A percentile compares a stretch with the other conserved stretches of the same genome.
These are phyloP conservation scores for Debaryomycetaceae sp. DNA, from an alignment of 1,139 yeast genomes.

Conservation along the genomic window DNA sequence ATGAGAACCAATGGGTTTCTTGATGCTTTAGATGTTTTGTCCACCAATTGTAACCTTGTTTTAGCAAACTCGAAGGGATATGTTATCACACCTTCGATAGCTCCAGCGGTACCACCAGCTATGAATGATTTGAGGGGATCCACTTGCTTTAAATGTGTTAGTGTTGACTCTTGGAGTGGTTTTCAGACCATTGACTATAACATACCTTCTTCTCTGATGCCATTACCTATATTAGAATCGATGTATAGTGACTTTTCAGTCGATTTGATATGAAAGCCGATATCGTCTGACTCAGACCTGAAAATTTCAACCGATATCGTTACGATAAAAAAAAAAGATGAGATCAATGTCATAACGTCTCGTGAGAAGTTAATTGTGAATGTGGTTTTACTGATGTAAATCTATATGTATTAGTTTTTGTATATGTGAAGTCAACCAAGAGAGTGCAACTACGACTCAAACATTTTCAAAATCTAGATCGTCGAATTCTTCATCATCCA, in stretches of 20 bases:
- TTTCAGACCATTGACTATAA: neutral
- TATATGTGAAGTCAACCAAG: neutral
- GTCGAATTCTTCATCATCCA: conserved; percentile 53
- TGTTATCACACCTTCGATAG: conserved; percentile 83
- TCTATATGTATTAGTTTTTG: neutral
- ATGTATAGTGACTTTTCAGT: too few relatives aligned
- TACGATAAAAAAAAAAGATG: neutral
- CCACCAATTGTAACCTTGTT: conserved; percentile 83
- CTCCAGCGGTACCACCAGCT: conserved; percentile 96
- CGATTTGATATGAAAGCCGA: too few relatives aligned
- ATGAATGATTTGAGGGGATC: conserved; percentile 74
- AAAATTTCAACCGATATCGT: neutral
- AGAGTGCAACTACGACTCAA: conserved; percentile 9
- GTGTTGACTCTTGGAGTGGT: neutral
- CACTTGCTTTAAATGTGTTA: conserved; percentile 16
- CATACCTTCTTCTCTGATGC: conserved; percentile 5
- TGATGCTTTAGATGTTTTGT: conserved; percentile 62
- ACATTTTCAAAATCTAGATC: conserved; percentile 50
- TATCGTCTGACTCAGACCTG: neutral
- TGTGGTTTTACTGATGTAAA: too few relatives aligned
- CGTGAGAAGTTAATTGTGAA: neutral
- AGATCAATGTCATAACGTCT: neutral
- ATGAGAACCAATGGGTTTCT: conserved; percentile 82
- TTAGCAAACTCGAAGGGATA: conserved; percentile 98
- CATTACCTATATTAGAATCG: neutral